Conservation (phyloP, 2,329 filamentous ascomycete genomes). For the Cladosporium sp. region DNA sequence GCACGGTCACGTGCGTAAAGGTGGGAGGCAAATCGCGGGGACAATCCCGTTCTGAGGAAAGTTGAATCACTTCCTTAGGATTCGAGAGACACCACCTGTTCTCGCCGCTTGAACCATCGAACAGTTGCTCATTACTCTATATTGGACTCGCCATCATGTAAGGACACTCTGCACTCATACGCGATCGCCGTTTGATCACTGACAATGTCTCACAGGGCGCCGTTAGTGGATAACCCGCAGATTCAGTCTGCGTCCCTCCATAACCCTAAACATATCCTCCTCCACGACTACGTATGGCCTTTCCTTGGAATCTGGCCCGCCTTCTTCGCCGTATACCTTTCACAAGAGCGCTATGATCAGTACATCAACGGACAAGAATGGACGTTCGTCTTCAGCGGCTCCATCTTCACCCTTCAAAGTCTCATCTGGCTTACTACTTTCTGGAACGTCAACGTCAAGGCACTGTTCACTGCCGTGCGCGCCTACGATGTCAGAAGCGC, state of each 20-base stretch:
- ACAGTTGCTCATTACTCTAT: not conserved
- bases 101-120: not conserved
- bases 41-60: not conserved
- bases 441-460: slow-evolving; percentile 89
- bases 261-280: slow-evolving; percentile 73
- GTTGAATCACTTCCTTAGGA: not conserved
- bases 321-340: slow-evolving; percentile 85
- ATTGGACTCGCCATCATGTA: slow-evolving; percentile 9
- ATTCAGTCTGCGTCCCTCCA: slow-evolving; percentile 85
- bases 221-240: slow-evolving; percentile 86
- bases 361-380: slow-evolving; percentile 91
- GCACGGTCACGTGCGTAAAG: too few relatives aligned
- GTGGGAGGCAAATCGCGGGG: not conserved
- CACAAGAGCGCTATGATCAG: slow-evolving; percentile 76
- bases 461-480: slow-evolving; percentile 72
- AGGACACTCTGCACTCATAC: not conserved
- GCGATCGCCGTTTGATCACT: not conserved
- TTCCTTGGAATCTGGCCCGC: slow-evolving; percentile 88
- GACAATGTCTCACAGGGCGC: slow-evolving; percentile 45
- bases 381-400: slow-evolving; percentile 92
- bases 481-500: slow-evolving; percentile 69
- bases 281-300: slow-evolving; percentile 90
- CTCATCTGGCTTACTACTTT: slow-evolving; percentile 94
- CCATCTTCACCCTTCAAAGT: slow-evolving; percentile 82
- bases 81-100: slow-evolving; percentile 3